Evolutionary conservation across 495 filamentous ascomycete species (phyloP), one percentile per base, ranked within the genome.

Genomic region (Annulohypoxylon maeteangense): DNA sequence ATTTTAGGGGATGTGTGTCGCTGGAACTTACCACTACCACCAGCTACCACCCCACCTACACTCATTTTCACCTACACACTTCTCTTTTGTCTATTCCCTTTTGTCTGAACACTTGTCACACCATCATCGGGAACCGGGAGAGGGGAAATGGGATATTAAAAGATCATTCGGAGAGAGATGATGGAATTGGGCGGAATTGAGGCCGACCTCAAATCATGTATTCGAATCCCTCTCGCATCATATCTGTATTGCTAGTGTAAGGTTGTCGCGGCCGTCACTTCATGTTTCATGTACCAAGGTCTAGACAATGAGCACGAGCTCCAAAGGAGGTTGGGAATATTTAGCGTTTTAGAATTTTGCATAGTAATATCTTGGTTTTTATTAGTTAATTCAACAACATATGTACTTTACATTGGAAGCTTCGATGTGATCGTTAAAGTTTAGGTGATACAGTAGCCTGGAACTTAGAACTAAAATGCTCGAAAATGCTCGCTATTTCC

Each of bases 221-320:
- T 72, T 72, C 64, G 12, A 51, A 27, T 40, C 64, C 69, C 57
- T 29, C 27, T 29, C 27, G 27, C 27, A 29, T 64, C 47, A 57
- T 45, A 57, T 53, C 50, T 72, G 69, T 72, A 72, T 45, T 72
- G 69, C 69, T 72, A 72, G 69, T 72, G 69, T 72, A 72, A 67
- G 64, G 53, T 72, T 72, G 68, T 68, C 68, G 62, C 69, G 69
- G 63, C 60, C 63, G 25, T 71, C 22, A 38, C 25, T 29, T 51
- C 47, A 27, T 47, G 29, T 20, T 59, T 67, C 63, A 67, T 71
- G 63, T 63, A 66, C 42, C 6, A 11, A 25, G 66, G 58, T 63
- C 63, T 72, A 72, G 64, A 72, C 69, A 72, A 72, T 72, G 69
- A 67, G 69, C 69, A 72, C 69, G 53, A 72, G 69, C 69, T 72